These are phyloP conservation scores for Colletotrichum euphorbiae DNA, from an alignment of 2,329 filamentous ascomycete species.

Conservation along the genomic window DNA sequence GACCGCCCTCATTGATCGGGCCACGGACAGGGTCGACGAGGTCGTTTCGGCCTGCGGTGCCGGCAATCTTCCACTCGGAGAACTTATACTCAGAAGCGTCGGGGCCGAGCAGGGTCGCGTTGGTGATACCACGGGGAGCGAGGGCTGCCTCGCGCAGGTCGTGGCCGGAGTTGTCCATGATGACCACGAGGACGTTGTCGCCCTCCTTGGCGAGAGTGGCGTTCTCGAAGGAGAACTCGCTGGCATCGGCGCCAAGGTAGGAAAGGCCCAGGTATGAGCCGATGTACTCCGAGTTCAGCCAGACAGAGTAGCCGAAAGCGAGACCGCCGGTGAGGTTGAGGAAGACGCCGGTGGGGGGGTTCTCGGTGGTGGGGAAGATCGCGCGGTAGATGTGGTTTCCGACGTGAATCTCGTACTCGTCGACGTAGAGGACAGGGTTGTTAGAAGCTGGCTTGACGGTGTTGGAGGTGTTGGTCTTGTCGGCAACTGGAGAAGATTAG, in stretches of 20 bases:
- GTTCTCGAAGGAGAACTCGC: slow-evolving; percentile 63
- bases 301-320: slow-evolving; percentile 68
- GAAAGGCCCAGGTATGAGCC: slow-evolving; percentile 66
- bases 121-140: slow-evolving; percentile 63
- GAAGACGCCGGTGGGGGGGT: slow-evolving; percentile 55
- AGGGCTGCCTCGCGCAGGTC: slow-evolving; percentile 62
- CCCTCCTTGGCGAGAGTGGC: slow-evolving; percentile 54
- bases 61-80: slow-evolving; percentile 68
- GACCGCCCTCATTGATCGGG: slow-evolving; percentile 67
- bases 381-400: slow-evolving; percentile 67
- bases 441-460: slow-evolving; percentile 59
- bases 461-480: slow-evolving; percentile 62
- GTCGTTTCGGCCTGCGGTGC: slow-evolving; percentile 64
- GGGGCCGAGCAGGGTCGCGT: slow-evolving; percentile 60
- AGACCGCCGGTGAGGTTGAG: slow-evolving; percentile 65
- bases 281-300: slow-evolving; percentile 67
- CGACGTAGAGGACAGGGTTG: slow-evolving; percentile 67
- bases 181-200: slow-evolving; percentile 63
- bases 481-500: slow-evolving; percentile 50
- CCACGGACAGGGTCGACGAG: slow-evolving; percentile 67
- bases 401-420: slow-evolving; percentile 66
- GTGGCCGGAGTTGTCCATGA: slow-evolving; percentile 71
- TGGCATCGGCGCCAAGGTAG: slow-evolving; percentile 49
- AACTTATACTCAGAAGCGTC: slow-evolving; percentile 51
- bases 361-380: slow-evolving; percentile 56